Percentiles rank a stretch among this genome's conserved stretches.
Conservation (phyloP, 176 grass and related monocot genomes). For the Aegilops longissima region DNA sequence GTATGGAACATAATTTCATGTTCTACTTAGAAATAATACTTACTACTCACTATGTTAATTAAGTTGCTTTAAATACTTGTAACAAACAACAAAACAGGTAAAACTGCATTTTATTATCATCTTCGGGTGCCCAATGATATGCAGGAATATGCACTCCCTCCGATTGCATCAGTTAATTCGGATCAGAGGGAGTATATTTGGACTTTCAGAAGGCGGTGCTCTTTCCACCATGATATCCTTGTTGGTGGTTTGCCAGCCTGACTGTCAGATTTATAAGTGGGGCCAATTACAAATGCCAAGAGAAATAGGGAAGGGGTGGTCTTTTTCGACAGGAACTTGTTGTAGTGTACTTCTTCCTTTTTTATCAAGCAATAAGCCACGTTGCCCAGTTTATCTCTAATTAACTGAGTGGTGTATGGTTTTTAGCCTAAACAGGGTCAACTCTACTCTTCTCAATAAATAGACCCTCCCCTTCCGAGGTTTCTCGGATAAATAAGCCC, state of each 20-base stretch:
- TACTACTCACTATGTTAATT: neutral
- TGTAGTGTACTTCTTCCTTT: neutral
- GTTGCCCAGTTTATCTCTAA: neutral
- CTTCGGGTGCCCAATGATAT: neutral
- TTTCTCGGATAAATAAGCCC: neutral
- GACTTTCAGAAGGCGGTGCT: neutral
- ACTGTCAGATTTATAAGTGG: neutral
- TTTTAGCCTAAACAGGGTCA: neutral
- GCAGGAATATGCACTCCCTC: neutral
- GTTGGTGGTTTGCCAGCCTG: neutral
- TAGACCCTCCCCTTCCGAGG: neutral
- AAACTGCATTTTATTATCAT: neutral
- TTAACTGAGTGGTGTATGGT: neutral
- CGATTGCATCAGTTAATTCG: too few relatives aligned
- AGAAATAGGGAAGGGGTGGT: neutral
- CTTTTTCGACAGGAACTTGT: neutral
- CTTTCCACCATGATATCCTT: neutral
- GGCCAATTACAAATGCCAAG: neutral
- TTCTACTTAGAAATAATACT: neutral
- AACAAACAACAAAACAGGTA: neutral
- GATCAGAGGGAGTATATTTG: neutral
- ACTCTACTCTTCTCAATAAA: neutral
- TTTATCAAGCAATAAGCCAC: neutral
- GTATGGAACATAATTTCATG: neutral
- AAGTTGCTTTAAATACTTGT: conserved; percentile 1